Base-by-base conservation (phyloP, 805 yeast genomes). In the Candida cerambycidarum region DNA sequence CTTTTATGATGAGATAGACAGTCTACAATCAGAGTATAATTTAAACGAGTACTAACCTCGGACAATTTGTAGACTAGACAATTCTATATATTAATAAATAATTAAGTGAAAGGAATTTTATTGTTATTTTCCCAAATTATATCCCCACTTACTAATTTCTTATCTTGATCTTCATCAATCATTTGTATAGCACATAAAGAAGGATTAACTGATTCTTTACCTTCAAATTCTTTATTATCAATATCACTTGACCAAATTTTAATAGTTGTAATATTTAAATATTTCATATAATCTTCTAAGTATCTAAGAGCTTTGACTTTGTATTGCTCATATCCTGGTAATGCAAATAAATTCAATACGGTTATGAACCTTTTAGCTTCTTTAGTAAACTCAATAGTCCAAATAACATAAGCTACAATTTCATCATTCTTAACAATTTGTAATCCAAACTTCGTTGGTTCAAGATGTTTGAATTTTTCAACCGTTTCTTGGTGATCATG, bases 101-200 rank as follows among this genome's bases (percentile, higher is more conserved):
- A n/a, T 15, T 14, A 34, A 5, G 38, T 15, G 13, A 14, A 14
- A 8, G 73, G 65, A 30, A 70, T 50, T 49, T 70, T 70, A 41
- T 57, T 64, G 47, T 70, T 70, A 37, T 62, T 62, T 43, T 66
- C 75, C 76, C 76, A 70, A 9, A 67, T 47, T 16, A 67, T 42
- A 1, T 59, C 46, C 2, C 68, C 67, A 5, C 33, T 43, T 25
- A 41, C 30, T 37, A 68, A 48, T 33, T 50, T 44, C 5, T 48
- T 37, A 32, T 67, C 57, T n/a, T 66, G 69, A 1, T 32, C 43
- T 4, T 43, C 47, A 33, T 57, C 53, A 42, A 58, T 52, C 41
- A 63, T 52, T 36, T 59, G 54, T 9, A 65, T 48, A 12, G 75
- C 74, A 39, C 72, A 61, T 30, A 63, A 46, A 4, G 73, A 67